Conservation (phyloP, 768 basidiomycete species). For the Suillus clintonianus region DNA sequence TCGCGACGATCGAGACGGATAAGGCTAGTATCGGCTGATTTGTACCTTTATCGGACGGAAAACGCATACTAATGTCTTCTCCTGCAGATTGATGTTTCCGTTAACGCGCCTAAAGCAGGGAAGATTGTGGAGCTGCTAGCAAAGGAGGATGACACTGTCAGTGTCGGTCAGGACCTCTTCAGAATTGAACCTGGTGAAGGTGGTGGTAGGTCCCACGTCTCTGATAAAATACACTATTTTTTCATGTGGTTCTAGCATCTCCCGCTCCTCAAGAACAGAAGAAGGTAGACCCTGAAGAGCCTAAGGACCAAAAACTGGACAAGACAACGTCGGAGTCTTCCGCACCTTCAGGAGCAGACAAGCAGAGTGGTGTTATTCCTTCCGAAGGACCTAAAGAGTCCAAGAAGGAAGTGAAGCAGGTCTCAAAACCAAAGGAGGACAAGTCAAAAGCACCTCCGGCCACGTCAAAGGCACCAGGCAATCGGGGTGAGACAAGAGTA, state of each 20-base stretch:
- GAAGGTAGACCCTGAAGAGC: slow-evolving; percentile 44
- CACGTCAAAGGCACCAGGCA: slow-evolving; percentile 45
- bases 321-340: slow-evolving; percentile 48
- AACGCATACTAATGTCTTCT: slow-evolving; percentile 7
- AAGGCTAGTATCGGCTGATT: slow-evolving; percentile 58
- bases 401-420: slow-evolving; percentile 40
- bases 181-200: slow-evolving; percentile 82
- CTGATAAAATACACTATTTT: background rate
- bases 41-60: background rate
- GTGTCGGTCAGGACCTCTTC: slow-evolving; percentile 93
- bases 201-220: slow-evolving; percentile 40
- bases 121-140: slow-evolving; percentile 86
- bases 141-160: slow-evolving; percentile 91
- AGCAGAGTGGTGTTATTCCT: slow-evolving; percentile 21
- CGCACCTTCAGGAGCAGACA: slow-evolving; percentile 37
- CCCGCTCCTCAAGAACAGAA: slow-evolving; percentile 32
- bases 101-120: slow-evolving; percentile 89
- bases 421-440: slow-evolving; percentile 36
- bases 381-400: slow-evolving; percentile 32
- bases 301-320: slow-evolving; percentile 49
- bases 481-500: slow-evolving; percentile 85
- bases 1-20: slow-evolving; percentile 98
- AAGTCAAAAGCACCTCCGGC: slow-evolving; percentile 19
- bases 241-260: slow-evolving; percentile 26
- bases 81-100: slow-evolving; percentile 89